Conservation (phyloP, 176 grass and related monocot genomes). For the Chrysopogon serrulatus region DNA sequence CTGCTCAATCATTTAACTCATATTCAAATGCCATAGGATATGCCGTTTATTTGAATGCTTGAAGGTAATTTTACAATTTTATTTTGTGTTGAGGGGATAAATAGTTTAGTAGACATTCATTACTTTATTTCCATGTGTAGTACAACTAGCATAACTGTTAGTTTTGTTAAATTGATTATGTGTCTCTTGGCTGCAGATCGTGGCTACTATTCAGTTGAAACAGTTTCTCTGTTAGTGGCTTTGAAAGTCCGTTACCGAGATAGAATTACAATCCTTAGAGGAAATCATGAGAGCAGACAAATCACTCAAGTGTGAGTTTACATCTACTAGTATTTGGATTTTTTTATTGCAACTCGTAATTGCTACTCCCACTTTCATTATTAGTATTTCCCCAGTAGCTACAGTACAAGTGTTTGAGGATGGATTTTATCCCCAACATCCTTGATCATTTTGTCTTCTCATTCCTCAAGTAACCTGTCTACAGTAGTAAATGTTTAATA, state of each 20-base stretch:
- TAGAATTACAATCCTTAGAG: slow-evolving; percentile 97
- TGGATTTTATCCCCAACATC: not conserved
- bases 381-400: not conserved
- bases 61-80: not conserved
- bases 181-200: slow-evolving; percentile 59
- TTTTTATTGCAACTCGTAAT: not conserved
- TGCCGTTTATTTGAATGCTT: not conserved
- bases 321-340: not conserved
- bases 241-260: slow-evolving; percentile 97
- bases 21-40: not conserved
- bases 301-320: slow-evolving; percentile 96
- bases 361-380: not conserved
- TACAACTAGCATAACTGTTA: not conserved
- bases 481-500: not conserved
- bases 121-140: not conserved
- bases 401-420: not conserved
- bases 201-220: slow-evolving; percentile 95
- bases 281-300: slow-evolving; percentile 97
- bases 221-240: slow-evolving; percentile 81
- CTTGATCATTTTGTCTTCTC: not conserved
- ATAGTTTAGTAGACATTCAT: not conserved
- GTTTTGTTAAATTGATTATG: not conserved
- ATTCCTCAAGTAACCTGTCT: not conserved
- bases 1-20: not conserved
- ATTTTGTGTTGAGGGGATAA: not conserved